Evolutionary conservation across 371 early-diverging fungal species (phyloP).

Genomic region (Apophysomyces elegans): DNA sequence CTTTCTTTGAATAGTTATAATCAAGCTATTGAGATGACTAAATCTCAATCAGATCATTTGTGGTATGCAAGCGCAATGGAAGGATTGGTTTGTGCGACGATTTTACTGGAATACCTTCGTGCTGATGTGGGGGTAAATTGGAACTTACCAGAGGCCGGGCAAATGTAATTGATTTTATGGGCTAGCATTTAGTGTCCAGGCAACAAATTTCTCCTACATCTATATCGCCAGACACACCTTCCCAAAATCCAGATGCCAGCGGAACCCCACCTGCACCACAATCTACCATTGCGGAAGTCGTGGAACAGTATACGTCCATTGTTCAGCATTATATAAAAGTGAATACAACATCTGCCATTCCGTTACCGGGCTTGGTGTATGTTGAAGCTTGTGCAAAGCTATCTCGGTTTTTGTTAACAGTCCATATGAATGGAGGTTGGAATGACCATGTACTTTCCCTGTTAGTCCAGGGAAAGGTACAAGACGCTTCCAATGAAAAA

Average conservation of each 20-base stretch:
- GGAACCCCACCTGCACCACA: constrained; percentile 40
- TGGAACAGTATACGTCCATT: constrained; percentile 52
- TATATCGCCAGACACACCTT: constrained; percentile 23
- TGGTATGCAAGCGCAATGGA: constrained; percentile 87
- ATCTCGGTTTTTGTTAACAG: constrained; percentile 41
- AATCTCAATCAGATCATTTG: constrained; percentile 67
- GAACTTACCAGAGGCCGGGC: not conserved
- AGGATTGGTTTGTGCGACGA: constrained; percentile 66
- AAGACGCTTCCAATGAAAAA: not conserved
- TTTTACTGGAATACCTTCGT: constrained; percentile 63
- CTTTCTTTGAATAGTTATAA: constrained; percentile 50
- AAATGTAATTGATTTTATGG: not conserved
- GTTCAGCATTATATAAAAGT: constrained; percentile 54
- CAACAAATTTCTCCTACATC: constrained; percentile 14
- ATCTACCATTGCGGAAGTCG: constrained; percentile 49
- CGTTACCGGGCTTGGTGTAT: constrained; percentile 43
- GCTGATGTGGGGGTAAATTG: constrained; percentile 63
- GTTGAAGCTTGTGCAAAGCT: constrained; percentile 52
- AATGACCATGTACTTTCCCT: constrained; percentile 27
- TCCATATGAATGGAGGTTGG: constrained; percentile 41
- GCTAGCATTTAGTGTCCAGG: constrained; percentile 30
- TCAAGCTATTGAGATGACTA: constrained; percentile 71
- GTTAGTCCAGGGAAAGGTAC: constrained; percentile 30
- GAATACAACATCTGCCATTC: constrained; percentile 33
- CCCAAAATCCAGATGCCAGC: constrained; percentile 19